Percentiles rank a stretch among this genome's conserved stretches.
These are phyloP conservation scores for Sugiyamaella boreocaroliniensis DNA, from an alignment of 805 yeast genomes.

Conservation along the genomic window DNA sequence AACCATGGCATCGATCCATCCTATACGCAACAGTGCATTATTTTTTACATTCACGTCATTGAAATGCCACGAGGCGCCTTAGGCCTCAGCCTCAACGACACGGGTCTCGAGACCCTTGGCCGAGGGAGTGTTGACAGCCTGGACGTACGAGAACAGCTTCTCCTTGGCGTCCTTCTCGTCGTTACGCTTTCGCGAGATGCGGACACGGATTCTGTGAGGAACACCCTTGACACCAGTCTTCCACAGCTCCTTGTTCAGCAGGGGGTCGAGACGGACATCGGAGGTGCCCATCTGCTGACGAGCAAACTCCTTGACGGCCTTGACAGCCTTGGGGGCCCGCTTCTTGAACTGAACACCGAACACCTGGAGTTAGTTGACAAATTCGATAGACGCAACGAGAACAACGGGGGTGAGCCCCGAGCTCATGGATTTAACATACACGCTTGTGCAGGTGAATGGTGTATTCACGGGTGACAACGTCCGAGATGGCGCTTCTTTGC, in stretches of 20 bases:
- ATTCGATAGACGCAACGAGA: not conserved
- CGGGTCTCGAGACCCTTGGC: slow-evolving; percentile 97
- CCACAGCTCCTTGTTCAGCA: slow-evolving; percentile 97
- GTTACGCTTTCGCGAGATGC: slow-evolving; percentile 99
- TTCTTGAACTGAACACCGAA: slow-evolving; percentile 98
- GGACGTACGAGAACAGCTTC: slow-evolving; percentile 96
- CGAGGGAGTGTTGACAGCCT: slow-evolving; percentile 90
- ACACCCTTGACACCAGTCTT: slow-evolving; percentile 99
- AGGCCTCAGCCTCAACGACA: slow-evolving; percentile 82
- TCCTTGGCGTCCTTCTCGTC: slow-evolving; percentile 99
- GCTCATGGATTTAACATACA: slow-evolving; percentile 48
- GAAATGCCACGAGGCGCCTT: slow-evolving; percentile 5
- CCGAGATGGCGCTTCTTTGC: slow-evolving; percentile 76
- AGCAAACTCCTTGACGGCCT: slow-evolving; percentile 98
- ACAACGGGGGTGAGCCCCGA: not conserved
- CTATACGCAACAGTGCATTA: not conserved
- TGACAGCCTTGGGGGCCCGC: slow-evolving; percentile 99
- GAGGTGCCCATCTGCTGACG: slow-evolving; percentile 98
- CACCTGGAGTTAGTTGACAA: slow-evolving; percentile 42
- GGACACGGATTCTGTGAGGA: slow-evolving; percentile 95
- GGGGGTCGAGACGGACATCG: slow-evolving; percentile 98
- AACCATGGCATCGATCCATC: not conserved
- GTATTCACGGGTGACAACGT: slow-evolving; percentile 99
- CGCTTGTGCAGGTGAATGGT: slow-evolving; percentile 99
- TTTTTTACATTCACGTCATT: slow-evolving; percentile 3